Base-by-base conservation (phyloP, 2,329 filamentous ascomycete genomes). In the Claviceps sp. region DNA sequence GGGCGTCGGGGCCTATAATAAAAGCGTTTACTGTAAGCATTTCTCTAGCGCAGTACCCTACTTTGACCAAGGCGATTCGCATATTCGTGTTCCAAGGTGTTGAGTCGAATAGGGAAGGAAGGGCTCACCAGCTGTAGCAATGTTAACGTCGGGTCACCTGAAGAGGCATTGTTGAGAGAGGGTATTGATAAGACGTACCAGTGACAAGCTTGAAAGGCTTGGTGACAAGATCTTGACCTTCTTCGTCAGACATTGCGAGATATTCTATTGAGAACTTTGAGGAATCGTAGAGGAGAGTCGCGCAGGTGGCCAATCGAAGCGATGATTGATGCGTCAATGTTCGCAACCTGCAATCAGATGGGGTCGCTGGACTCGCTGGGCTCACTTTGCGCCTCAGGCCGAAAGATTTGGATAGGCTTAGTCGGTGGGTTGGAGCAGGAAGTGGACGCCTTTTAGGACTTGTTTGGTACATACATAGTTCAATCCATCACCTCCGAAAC, bases 141-240 rank as follows among this genome's bases (percentile, higher is more conserved):
- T 61, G 65, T 73, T 72, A 73, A 69, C 67, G 64, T 69, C 65
- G 66, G 64, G 59, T 59, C 52, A 60, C 54, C 54, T 65, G 66
- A 63, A 47, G 64, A 62, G 61, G 63, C 63, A 65, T 47, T 65
- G 65, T 59, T 63, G 52, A 49, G 56, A 62, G 65, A 65, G 66
- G 65, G 63, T 30, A 65, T 66, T 65, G 67, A 66, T 59, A 54
- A 54, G 51, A 71, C 88, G 72, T 81, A 95, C 90, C 91, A 77
- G 91, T 97, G 68, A 97, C 93, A 77, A 97, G 97, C 87, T 98
- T 98, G 86, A 98, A 98, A 74, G 94, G 94, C 84, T 96, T 98
- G 76, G 90, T 96, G 62, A 79, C 78, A 72, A 79, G 78, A 72
- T 95, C 87, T 64, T 72, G 65, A 68, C 82, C 78, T 67, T 88